phyloP scores from a whole-genome alignment of 2,329 filamentous ascomycete species.

The Arthrobotrys sphaeroides region DNA sequence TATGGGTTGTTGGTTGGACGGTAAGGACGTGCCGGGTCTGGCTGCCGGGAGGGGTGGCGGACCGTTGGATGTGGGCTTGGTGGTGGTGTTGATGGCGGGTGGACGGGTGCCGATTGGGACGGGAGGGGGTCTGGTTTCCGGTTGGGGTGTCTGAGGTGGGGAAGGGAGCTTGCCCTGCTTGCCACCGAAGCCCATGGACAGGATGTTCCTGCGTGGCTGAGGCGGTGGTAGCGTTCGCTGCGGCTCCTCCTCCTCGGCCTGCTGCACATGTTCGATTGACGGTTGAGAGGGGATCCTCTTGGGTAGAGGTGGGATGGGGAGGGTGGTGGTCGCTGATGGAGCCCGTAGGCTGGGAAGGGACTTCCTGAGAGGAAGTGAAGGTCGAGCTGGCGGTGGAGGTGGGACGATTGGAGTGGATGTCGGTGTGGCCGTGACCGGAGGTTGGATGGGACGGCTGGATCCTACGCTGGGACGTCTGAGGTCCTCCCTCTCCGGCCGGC shows the following conservation, averaged over 20 bases:
- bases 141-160: conserved; percentile 60
- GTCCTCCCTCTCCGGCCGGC: neutral
- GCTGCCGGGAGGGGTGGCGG: conserved; percentile 24
- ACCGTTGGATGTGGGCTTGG: conserved; percentile 18
- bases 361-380: neutral
- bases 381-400: neutral
- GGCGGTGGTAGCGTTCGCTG: conserved; percentile 18
- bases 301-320: conserved; percentile 16
- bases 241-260: neutral
- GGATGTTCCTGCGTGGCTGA: conserved; percentile 5
- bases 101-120: conserved; percentile 50
- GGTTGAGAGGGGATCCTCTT: neutral
- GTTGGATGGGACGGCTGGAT: neutral
- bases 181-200: conserved; percentile 23
- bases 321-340: neutral
- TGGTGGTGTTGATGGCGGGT: conserved; percentile 31
- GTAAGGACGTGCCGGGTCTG: conserved; percentile 31
- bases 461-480: neutral
- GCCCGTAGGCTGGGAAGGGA: conserved; percentile 1
- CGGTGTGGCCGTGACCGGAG: neutral
- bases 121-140: conserved; percentile 58
- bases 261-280: neutral
- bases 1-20: conserved; percentile 63
- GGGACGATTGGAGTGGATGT: neutral
- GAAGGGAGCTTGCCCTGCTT: conserved; percentile 58